A percentile compares a stretch with the other conserved stretches of the same genome.
These are phyloP conservation scores for Ceratobasidium sp. DNA, from an alignment of 1,284 basidiomycete species.

Conservation along the genomic window DNA sequence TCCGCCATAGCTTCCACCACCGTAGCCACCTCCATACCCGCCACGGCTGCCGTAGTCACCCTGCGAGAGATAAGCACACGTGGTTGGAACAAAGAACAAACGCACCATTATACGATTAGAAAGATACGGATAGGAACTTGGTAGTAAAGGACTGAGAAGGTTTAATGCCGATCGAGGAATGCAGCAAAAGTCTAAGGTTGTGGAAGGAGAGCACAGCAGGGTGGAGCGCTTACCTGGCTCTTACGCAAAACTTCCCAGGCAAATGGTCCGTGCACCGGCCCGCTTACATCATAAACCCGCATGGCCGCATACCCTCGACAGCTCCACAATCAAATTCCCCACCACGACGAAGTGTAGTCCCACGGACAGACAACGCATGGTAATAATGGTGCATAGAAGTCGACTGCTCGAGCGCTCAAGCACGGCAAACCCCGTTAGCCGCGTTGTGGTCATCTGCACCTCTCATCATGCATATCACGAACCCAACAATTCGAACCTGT, in stretches of 20 bases:
- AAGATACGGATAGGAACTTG: slow-evolving; percentile 20
- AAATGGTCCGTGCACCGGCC: slow-evolving; percentile 24
- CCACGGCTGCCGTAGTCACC: slow-evolving; percentile 44
- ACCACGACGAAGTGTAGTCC: too few relatives aligned
- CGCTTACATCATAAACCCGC: too few relatives aligned
- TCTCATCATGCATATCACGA: too few relatives aligned
- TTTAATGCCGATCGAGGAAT: slow-evolving; percentile 4
- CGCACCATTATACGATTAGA: slow-evolving; percentile 37
- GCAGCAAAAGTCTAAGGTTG: slow-evolving; percentile 35
- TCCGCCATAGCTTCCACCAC: slow-evolving; percentile 46
- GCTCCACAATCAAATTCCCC: too few relatives aligned
- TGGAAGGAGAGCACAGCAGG: slow-evolving; percentile 19
- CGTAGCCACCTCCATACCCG: slow-evolving; percentile 45
- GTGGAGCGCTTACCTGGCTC: slow-evolving; percentile 20
- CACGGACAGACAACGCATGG: too few relatives aligned
- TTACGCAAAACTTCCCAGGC: slow-evolving; percentile 23
- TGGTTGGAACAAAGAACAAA: background rate
- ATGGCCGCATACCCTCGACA: too few relatives aligned
- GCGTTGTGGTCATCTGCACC: too few relatives aligned
- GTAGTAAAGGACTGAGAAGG: slow-evolving; percentile 23
- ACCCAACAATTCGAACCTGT: too few relatives aligned
- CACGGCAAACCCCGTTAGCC: too few relatives aligned
- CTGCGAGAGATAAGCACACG: slow-evolving; percentile 43
- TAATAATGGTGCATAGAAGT: too few relatives aligned
- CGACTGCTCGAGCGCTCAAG: too few relatives aligned